Evolutionary conservation across 1,139 yeast genomes (phyloP), one percentile per base, ranked within the genome.

Genomic region (Spencermartinsiella ligniputridi): DNA sequence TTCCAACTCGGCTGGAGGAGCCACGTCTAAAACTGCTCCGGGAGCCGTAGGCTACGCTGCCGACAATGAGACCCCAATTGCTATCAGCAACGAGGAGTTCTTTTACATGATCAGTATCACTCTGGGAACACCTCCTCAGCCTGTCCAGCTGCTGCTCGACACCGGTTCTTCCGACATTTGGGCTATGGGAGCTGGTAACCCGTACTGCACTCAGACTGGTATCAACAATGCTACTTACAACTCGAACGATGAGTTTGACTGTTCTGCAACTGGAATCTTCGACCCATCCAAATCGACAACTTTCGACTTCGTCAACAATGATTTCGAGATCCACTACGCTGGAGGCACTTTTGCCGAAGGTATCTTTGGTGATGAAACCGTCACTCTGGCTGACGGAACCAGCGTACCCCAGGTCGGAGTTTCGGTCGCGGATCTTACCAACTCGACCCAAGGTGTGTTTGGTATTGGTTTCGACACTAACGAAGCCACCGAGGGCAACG

Each of bases 161-260:
- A 79, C 88, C 4, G 88, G 88, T 0, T 79, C 86, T 2, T 72
- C 84, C 3, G 88, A 81, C 60, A 65, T 80, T 50, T 81, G 87
- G 86, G 74, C 80, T 13, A 58, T 61, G 52, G 57, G 56, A 33
- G 50, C 55, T n/a, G 38, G 47, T 11, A 39, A 46, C 40, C 57
- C 58, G 2, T 55, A 52, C 44, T 56, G 60, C 41, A 40, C 44
- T 21, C 48, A 50, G 30, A 48, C 48, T 29, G 46, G 48, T 6
- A 41, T 52, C n/a, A 35, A 42, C 36, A 51, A 49, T 36, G 40
- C 30, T 9, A 37, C 48, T 12, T 49, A 44, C 29, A 48, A 53
- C 33, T 37, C 47, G 6, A 32, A 41, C 6, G 47, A 52, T 37
- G 50, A 52, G 37, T 51, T 54, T 39, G 50, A 56, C 34, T 57